Conservation (phyloP, 1,139 yeast genomes). For the Nadsonia starkeyi-henricii region DNA sequence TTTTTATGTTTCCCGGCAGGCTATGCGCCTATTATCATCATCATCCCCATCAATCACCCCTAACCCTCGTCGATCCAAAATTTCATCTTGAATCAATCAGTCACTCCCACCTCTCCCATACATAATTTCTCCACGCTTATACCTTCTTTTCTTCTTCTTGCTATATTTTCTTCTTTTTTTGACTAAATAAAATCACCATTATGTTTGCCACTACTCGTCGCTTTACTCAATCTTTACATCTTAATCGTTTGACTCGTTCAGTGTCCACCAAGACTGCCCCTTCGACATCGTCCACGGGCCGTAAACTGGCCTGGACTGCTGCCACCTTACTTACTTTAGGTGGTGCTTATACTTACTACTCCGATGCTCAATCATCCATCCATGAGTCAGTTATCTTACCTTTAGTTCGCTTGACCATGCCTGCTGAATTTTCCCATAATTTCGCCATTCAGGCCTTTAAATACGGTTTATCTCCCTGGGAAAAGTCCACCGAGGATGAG, state of each 20-base stretch:
- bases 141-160: no score
- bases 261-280: not conserved
- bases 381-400: slow-evolving; percentile 79
- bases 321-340: slow-evolving; percentile 22
- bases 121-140: no score
- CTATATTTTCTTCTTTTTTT: no score
- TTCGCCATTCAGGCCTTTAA: slow-evolving; percentile 61
- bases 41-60: no score
- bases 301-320: not conserved
- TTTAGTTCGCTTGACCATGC: slow-evolving; percentile 50
- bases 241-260: not conserved
- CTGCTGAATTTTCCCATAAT: slow-evolving; percentile 75
- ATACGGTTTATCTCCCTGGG: slow-evolving; percentile 21
- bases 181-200: no score
- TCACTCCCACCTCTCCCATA: no score
- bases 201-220: no score
- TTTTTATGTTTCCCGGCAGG: no score
- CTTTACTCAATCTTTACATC: not conserved
- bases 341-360: slow-evolving; percentile 32
- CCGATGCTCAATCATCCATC: slow-evolving; percentile 70
- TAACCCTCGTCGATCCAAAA: no score
- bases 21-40: no score
- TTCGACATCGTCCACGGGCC: not conserved
- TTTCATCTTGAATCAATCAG: no score
- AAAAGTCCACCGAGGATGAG: slow-evolving; percentile 17